phyloP scores from a whole-genome alignment of 2,329 filamentous ascomycete genomes.

The Botrytis aclada region DNA sequence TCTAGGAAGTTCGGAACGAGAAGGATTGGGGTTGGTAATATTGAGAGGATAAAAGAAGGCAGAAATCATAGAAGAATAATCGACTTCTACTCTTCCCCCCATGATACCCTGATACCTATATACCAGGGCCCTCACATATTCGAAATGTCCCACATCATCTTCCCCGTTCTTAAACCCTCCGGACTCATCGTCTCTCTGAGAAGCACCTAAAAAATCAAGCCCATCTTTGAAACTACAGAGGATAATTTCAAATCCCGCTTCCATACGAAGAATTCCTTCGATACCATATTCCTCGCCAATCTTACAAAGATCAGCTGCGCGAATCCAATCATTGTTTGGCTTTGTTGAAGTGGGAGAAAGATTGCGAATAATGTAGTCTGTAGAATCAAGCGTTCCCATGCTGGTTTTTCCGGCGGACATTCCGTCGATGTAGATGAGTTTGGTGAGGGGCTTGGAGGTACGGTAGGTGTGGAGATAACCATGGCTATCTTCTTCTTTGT shows the following conservation, averaged over 20 bases:
- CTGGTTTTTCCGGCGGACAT: constrained; percentile 63
- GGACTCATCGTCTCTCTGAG: constrained; percentile 21
- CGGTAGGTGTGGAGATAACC: constrained; percentile 68
- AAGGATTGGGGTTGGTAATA: constrained; percentile 31
- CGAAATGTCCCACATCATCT: constrained; percentile 22
- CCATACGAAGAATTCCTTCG: constrained; percentile 66
- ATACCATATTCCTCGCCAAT: constrained; percentile 53
- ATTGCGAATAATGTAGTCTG: constrained; percentile 55
- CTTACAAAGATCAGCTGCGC: constrained; percentile 56
- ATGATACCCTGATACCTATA: constrained; percentile 46
- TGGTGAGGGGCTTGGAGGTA: constrained; percentile 52
- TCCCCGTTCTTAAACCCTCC: not conserved
- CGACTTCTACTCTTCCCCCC: constrained; percentile 35
- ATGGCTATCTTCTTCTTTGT: constrained; percentile 5
- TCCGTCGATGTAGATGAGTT: constrained; percentile 67
- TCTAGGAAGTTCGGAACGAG: constrained; percentile 28
- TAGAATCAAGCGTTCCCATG: constrained; percentile 65
- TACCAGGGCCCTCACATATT: constrained; percentile 43
- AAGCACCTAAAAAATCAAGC: constrained; percentile 30
- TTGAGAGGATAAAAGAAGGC: constrained; percentile 35
- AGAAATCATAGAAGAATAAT: constrained; percentile 36
- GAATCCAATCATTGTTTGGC: constrained; percentile 47
- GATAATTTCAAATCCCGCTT: constrained; percentile 69
- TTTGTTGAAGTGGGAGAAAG: not conserved
- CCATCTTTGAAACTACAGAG: constrained; percentile 56